Base-by-base conservation (phyloP, 2,329 filamentous ascomycete species). In the Ascomycota sp. region DNA sequence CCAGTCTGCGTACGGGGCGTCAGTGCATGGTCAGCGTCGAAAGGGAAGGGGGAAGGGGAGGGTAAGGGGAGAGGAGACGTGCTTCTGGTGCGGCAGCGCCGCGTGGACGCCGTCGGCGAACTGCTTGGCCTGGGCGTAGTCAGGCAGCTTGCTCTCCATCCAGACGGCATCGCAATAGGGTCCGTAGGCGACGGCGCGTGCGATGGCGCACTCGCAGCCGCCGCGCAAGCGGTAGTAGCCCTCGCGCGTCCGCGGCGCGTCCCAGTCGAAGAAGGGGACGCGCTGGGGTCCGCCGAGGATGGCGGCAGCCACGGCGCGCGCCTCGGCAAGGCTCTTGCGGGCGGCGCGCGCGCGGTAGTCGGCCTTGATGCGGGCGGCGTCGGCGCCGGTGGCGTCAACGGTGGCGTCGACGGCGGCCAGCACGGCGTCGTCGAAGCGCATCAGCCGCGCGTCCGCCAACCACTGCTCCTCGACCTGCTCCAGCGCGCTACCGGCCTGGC, bases 91-190 rank as follows among this genome's bases (percentile, higher is more conserved):
- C 1, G 89, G 89, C 72, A 78, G 94, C 8, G 83, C 81, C 33
- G 82, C 78, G 55, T 95, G 89, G 25, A 98, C 86, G 29, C 89
- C 86, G 26, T 79, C 66, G 21, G 89, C 85, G 43, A 98, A 98
- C 48, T 94, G 78, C 60, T 82, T 70, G 17, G 89, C 89, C 60
- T 95, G 89, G 29, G 65, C 65, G 52, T 65, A 95, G 52, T 95
- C 86, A 27, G 89, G 89, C 40, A 93, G 64, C 61, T 93, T 94
- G 60, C 77, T 86, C 69, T 98, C 89, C 89, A 98, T 98, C 89
- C 89, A 98, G 55, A 98, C 92, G 51, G 91, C 73, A 47, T 95
- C 86, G 37, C 77, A 78, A 58, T 91, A 93, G 2, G 89, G 86
- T 0, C 81, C 86, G 48, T 91, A 95, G 5, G 86, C 82, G 34